Base-by-base conservation (phyloP, 2,329 filamentous ascomycete species). In the Microdochium paspali region DNA sequence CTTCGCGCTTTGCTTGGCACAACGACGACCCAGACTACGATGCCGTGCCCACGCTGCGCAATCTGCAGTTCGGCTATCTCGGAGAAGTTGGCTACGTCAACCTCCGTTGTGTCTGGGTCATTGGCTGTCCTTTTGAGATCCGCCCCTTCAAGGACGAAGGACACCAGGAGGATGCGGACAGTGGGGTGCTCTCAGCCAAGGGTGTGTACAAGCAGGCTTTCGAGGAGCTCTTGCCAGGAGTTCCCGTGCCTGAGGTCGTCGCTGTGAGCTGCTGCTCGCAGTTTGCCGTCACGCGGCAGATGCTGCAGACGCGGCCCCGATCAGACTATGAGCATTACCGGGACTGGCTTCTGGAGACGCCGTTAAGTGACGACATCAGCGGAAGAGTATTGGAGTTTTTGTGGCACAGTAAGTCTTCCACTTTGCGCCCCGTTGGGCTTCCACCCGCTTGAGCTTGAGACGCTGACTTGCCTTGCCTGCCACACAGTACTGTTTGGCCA, bases 231-330 rank as follows among this genome's bases (percentile, higher is more conserved):
- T 61, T 72, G 26, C 69, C 66, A 2, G 62, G 57, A 12, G 51
- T 67, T 3, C 56, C 60, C n/a, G 66, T 78, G 3, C 77, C 78
- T 0, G 58, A 66, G 1, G 56, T 70, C 10, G 68, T 83, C 9
- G 77, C 71, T 2, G 72, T 74, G 4, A 70, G 77, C n/a, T 84
- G 80, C 58, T 84, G 80, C 60, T 78, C 79, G 18, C 81, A 85
- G 60, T 85, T 85, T 51, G 81, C 76, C 0, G 74, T 84, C 6
- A 76, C 77, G 3, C 65, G 70, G 7, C 70, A 76, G 6, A 71
- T 71, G 43, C 69, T 84, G 25, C 67, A 57, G 7, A 59, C 63
- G 43, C 66, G 77, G 28, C 69, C 76, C 3, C 61, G 61, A 42
- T 66, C 67, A 10, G 76, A 79, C 49, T 85, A 84, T 53, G 56